These are phyloP conservation scores for Leishmania tropica DNA, from an alignment of 208 protist genomes.

Conservation along the genomic window DNA sequence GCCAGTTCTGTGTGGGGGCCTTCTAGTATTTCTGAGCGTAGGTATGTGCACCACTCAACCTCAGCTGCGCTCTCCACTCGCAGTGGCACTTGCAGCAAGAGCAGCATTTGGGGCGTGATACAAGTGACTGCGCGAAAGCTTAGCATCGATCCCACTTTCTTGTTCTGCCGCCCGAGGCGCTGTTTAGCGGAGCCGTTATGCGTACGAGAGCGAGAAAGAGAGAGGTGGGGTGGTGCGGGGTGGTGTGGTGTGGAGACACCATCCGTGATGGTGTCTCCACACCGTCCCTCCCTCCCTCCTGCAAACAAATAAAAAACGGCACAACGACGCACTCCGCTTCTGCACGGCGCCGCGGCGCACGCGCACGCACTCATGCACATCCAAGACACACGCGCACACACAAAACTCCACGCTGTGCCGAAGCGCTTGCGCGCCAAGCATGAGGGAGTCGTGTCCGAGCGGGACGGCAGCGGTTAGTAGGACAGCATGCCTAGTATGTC, in stretches of 20 bases:
- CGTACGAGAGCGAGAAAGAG: no score
- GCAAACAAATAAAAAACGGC: background rate
- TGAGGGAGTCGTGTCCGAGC: background rate
- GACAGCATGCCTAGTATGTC: constrained; percentile 38
- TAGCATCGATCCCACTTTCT: background rate
- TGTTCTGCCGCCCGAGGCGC: background rate
- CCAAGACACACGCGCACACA: background rate
- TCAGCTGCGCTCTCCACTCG: background rate
- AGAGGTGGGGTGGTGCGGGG: no score
- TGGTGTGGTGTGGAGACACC: no score
- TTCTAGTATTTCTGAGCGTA: background rate
- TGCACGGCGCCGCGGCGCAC: background rate
- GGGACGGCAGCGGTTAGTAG: constrained; percentile 1
- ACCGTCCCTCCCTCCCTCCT: background rate
- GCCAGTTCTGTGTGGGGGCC: background rate
- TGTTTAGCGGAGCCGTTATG: no score
- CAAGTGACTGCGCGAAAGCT: background rate
- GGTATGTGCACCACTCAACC: background rate
- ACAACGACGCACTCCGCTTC: background rate
- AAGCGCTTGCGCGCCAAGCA: background rate
- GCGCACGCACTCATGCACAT: background rate
- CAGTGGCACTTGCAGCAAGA: background rate
- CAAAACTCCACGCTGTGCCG: background rate
- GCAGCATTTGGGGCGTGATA: background rate
- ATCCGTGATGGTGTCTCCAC: no score